Conservation (phyloP, 257 asterid species). For the Primulina tabacum region DNA sequence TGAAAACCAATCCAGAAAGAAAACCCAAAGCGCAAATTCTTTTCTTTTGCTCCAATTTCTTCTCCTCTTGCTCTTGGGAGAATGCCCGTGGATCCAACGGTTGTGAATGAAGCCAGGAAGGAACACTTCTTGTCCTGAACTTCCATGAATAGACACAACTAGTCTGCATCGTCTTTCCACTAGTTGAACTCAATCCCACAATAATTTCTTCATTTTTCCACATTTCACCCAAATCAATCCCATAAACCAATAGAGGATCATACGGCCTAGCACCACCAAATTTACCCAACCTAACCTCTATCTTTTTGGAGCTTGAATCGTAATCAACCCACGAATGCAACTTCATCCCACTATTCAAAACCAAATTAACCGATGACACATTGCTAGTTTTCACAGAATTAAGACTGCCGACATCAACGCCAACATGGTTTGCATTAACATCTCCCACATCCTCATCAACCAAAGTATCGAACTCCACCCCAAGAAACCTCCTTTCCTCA, state of each 20-base stretch:
- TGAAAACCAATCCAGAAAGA: conserved; percentile 55
- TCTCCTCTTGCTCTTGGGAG: conserved; percentile 26
- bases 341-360: conserved; percentile 60
- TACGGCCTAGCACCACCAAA: conserved; percentile 53
- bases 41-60: conserved; percentile 36
- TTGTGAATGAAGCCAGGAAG: conserved; percentile 68
- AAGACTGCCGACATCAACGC: conserved; percentile 57
- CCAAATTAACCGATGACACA: conserved; percentile 48
- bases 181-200: conserved; percentile 68
- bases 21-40: conserved; percentile 49
- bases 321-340: conserved; percentile 78
- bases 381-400: conserved; percentile 50
- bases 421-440: conserved; percentile 57
- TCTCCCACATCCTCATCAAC: conserved; percentile 45
- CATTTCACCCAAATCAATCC: conserved; percentile 62
- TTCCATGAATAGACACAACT: conserved; percentile 66
- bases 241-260: conserved; percentile 52
- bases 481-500: conserved; percentile 43
- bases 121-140: conserved; percentile 51
- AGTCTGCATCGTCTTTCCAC: conserved; percentile 51
- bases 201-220: conserved; percentile 58
- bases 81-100: conserved; percentile 50
- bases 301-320: conserved; percentile 64
- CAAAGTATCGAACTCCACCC: conserved; percentile 58
- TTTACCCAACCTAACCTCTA: conserved; percentile 62